A percentile compares a stretch with the other conserved stretches of the same genome.
Evolutionary conservation across 192 early-diverging fungal genomes (phyloP).

Genomic region (Chytriomyces sp.): DNA sequence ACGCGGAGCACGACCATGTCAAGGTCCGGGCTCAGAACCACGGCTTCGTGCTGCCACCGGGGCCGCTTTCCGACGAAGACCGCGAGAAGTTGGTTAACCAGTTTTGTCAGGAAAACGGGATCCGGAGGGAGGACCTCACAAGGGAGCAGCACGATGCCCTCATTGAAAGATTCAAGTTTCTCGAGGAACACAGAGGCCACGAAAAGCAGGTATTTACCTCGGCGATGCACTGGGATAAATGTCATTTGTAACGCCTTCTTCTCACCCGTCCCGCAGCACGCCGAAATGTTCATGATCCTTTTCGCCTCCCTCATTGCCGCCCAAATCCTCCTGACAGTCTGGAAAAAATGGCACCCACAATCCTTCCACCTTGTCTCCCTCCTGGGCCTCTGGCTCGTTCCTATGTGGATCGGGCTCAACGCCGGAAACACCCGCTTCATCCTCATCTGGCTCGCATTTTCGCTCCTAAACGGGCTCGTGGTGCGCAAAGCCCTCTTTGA

Average conservation of each 20-base stretch:
- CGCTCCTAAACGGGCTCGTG: conserved; percentile 43
- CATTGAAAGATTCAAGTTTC: conserved; percentile 29
- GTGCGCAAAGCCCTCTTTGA: conserved; percentile 41
- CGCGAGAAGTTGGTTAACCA: conserved; percentile 22
- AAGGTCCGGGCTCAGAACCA: too few species aligned
- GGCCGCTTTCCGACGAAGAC: conserved; percentile 6
- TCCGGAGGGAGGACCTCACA: conserved; percentile 5
- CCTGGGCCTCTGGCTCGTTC: conserved; percentile 52
- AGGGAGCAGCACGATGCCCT: conserved; percentile 25
- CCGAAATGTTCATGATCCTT: conserved; percentile 55
- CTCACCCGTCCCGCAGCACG: conserved; percentile 36
- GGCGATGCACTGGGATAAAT: too few species aligned
- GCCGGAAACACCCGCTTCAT: conserved; percentile 49
- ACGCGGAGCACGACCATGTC: too few species aligned
- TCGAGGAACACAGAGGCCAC: conserved; percentile 28
- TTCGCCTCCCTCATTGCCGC: conserved; percentile 44
- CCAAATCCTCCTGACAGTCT: conserved; percentile 48
- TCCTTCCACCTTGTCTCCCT: conserved; percentile 51
- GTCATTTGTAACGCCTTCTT: not conserved
- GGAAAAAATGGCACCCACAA: conserved; percentile 46
- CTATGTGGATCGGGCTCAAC: conserved; percentile 40
- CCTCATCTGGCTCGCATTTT: conserved; percentile 44
- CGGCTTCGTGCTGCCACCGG: not conserved
- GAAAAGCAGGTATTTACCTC: conserved; percentile 13
- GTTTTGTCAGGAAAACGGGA: conserved; percentile 11